Evolutionary conservation across 257 asterid genomes (phyloP), one percentile per base, ranked within the genome.

Genomic region (Nicotiana benthamiana): DNA sequence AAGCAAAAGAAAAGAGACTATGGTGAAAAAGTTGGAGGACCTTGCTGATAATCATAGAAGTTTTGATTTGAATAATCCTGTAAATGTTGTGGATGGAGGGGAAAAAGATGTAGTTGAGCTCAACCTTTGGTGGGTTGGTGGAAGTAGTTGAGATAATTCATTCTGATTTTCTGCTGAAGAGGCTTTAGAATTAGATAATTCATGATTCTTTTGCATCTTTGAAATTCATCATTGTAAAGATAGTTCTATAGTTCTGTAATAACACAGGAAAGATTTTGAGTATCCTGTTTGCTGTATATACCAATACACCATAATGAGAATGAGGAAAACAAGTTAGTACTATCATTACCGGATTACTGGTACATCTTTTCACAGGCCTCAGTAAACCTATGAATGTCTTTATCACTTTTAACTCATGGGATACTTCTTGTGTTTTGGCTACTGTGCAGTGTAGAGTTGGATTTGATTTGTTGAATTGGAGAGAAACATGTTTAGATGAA

Each of bases 31-130:
- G 15, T 24, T 74, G 77, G 85, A 87, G 63, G 89, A 86, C 4
- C 75, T 54, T 52, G 75, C 51, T 63, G 88, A 83, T 40, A 74
- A 59, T 64, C 74, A 36, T 26, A 75, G 75, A 8, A 15, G 56
- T 62, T 78, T 89, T 46, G 92, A 87, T 84, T 89, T 91, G 36
- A 90, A 92, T 85, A 81, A 86, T 56, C 88, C 93, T 13, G 80
- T 79, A 13, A 51, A 75, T 56, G 82, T 26, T 74, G 85, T 75
- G 82, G 90, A 88, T 43, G 63, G 13, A 24, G 82, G 43, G 54
- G 66, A 54, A 8, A 83, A 82, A 15, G 83, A 81, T 57, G 87
- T 81, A 20, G 64, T 82, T 57, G 82, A 40, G 62, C 75, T 61
- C 32, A 63, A 56, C 77, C 85, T 80, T 54, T 90, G 97, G 95